Base-by-base conservation (phyloP, 768 basidiomycete genomes). In the Pulveroboletus frians region DNA sequence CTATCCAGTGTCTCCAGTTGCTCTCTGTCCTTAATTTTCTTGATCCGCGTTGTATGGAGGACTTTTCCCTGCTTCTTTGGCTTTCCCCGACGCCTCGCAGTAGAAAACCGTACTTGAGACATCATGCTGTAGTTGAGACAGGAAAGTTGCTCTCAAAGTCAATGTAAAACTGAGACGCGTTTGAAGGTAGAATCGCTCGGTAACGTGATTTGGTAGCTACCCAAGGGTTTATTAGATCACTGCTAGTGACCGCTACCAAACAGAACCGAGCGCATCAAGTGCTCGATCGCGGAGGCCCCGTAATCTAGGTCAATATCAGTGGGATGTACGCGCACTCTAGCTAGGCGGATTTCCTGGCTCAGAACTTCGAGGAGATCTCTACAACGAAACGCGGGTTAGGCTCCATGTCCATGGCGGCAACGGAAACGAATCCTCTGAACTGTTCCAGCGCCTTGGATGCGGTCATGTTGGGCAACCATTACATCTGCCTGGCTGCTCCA, bases 1-100 rank as follows among this genome's bases (percentile, higher is more conserved):
- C 56, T 65, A 45, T 84, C 79, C 32, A 84, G 61, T 0, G 65
- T 64, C 8, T 80, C 78, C 10, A 81, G 66, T 50, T 72, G 72
- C 52, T 79, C 75, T 53, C 75, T 76, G 54, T 76, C 76, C 6
- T 71, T 60, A 23, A 69, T 42, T 62, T 72, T 78, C 59, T 74
- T 77, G 23, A 66, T 49, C 55, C 73, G 76, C 5, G 39, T 38
- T 21, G 55, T 21, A n/a, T 54, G 57, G 29, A 52, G 23, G 2
- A 34, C 47, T 32, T 56, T 58, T 35, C 44, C 50, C 7, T 32
- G 39, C 43, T 54, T 64, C 46, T 56, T 57, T 14, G 29, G n/a
- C 46, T 49, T 67, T 32, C 44, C 54, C 17, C 38, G 53, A 14
- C 30, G 42, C 3, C 15, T 23, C 7, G 32, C 38, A n/a, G 23